Evolutionary conservation across 2,329 filamentous ascomycete species (phyloP).

Genomic region (Aspergillus aculeatinus): DNA sequence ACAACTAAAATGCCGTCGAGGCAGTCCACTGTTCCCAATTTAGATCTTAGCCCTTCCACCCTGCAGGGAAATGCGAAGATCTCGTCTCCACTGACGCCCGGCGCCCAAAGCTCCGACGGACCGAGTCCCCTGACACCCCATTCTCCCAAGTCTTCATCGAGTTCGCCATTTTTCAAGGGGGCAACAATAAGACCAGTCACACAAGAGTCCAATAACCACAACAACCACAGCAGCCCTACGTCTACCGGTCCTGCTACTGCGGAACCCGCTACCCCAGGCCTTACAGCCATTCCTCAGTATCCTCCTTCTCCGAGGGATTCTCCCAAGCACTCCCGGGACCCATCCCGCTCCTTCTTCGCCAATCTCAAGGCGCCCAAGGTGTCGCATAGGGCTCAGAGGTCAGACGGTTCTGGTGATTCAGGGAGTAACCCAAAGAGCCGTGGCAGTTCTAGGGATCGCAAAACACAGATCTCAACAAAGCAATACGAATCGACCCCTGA

Average conservation of each 20-base stretch:
- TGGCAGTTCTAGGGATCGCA: slow-evolving; percentile 46
- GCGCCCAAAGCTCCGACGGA: slow-evolving; percentile 36
- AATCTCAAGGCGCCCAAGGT: slow-evolving; percentile 49
- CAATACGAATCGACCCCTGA: slow-evolving; percentile 45
- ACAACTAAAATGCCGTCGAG: slow-evolving; percentile 37
- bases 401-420: slow-evolving; percentile 40
- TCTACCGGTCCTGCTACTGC: slow-evolving; percentile 27
- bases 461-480: slow-evolving; percentile 34
- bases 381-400: slow-evolving; percentile 42
- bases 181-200: slow-evolving; percentile 44
- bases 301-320: slow-evolving; percentile 44
- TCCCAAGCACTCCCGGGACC: slow-evolving; percentile 44
- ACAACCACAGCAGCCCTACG: slow-evolving; percentile 29
- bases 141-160: slow-evolving; percentile 40
- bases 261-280: slow-evolving; percentile 40
- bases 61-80: slow-evolving; percentile 31
- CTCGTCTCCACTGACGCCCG: slow-evolving; percentile 35
- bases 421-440: slow-evolving; percentile 42
- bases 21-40: slow-evolving; percentile 37
- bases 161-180: slow-evolving; percentile 38
- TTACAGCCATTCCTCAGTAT: slow-evolving; percentile 48
- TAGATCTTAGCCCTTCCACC: slow-evolving; percentile 38
- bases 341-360: slow-evolving; percentile 48
- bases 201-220: slow-evolving; percentile 32
- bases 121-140: slow-evolving; percentile 38